These are phyloP conservation scores for Tolypocladium nubicola DNA, from an alignment of 2,329 filamentous ascomycete genomes.

Conservation along the genomic window DNA sequence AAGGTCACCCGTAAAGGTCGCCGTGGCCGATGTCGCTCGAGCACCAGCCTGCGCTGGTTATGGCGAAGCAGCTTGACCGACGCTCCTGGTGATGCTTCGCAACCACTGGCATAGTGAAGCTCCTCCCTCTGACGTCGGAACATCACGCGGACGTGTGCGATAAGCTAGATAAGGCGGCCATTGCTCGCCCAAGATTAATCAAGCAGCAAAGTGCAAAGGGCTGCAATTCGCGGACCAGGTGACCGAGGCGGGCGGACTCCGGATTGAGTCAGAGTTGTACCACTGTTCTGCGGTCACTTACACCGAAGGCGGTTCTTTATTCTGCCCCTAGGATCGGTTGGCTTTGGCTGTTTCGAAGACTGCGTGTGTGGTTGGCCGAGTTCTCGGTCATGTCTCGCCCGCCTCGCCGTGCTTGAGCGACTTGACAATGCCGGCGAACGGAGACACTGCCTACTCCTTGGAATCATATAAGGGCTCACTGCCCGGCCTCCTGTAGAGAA, in stretches of 20 bases:
- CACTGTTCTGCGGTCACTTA: neutral
- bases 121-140: neutral
- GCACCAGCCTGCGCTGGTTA: neutral
- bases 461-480: neutral
- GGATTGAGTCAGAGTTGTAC: neutral
- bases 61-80: neutral
- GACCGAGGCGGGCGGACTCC: neutral
- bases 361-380: neutral
- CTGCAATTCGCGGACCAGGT: neutral
- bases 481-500: no score
- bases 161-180: neutral
- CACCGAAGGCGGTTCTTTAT: neutral
- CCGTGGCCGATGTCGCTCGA: neutral
- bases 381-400: neutral
- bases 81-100: neutral
- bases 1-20: neutral
- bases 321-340: neutral
- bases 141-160: neutral
- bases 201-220: neutral
- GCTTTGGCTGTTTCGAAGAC: neutral
- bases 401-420: neutral
- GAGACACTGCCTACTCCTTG: neutral
- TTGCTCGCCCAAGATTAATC: neutral
- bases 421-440: neutral
- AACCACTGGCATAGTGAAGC: neutral